Evolutionary conservation across 2,329 filamentous ascomycete species (phyloP).

Genomic region (Nothopassalora personata): DNA sequence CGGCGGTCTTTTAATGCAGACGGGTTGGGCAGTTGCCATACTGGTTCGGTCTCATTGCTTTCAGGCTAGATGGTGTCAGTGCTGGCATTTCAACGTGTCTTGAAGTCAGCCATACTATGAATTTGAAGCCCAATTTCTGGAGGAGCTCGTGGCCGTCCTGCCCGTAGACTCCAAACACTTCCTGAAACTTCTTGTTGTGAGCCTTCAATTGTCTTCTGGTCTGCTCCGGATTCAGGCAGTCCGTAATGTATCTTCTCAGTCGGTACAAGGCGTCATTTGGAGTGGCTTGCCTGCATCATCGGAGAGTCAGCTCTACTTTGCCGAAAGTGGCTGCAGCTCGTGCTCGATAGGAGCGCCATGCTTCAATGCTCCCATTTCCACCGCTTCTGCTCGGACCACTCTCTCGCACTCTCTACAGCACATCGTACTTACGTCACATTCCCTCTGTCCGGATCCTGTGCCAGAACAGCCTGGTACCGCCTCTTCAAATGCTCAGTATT

Average conservation of each 20-base stretch:
- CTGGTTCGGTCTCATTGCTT: slow-evolving; percentile 10
- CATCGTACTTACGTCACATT: slow-evolving; percentile 33
- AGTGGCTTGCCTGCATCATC: slow-evolving; percentile 37
- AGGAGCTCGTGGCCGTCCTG: slow-evolving; percentile 56
- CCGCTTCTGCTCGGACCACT: background rate
- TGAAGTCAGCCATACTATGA: slow-evolving; percentile 22
- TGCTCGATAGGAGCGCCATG: background rate
- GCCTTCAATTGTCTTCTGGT: slow-evolving; percentile 52
- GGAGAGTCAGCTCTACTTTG: background rate
- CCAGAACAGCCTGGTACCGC: slow-evolving; percentile 50
- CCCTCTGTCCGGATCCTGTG: slow-evolving; percentile 50
- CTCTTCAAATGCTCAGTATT: slow-evolving; percentile 48
- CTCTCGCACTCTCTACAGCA: background rate
- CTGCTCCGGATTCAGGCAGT: slow-evolving; percentile 49
- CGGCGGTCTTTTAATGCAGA: slow-evolving; percentile 17
- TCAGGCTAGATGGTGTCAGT: slow-evolving; percentile 3
- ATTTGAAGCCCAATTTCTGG: slow-evolving; percentile 53
- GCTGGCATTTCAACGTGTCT: background rate
- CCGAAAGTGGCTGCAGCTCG: background rate
- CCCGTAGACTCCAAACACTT: slow-evolving; percentile 50
- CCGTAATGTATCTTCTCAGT: slow-evolving; percentile 55
- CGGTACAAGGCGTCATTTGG: slow-evolving; percentile 53
- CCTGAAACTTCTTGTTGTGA: slow-evolving; percentile 59
- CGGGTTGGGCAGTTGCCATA: slow-evolving; percentile 30
- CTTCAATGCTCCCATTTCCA: background rate